Base-by-base conservation (phyloP, 345 rosid species). In the Adansonia digitata region DNA sequence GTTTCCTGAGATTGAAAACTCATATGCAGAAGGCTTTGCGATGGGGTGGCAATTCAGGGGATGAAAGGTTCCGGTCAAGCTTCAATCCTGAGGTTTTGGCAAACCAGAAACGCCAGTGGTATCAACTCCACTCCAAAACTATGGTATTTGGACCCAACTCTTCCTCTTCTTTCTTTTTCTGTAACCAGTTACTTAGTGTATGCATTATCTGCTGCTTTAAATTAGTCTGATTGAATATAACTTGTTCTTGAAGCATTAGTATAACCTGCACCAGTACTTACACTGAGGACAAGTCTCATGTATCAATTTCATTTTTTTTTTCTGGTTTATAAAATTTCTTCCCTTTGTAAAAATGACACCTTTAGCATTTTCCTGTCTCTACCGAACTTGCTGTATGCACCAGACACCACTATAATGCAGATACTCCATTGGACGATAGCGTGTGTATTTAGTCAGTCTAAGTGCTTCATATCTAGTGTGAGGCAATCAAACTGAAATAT, bases 21-120 rank as follows among this genome's bases (percentile, higher is more conserved):
- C 93, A 85, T 75, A 78, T 92, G 98, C 94, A 91, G 77, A 94
- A 83, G 84, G 98, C 94, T 42, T 94, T 89, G 97, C 85, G 87
- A 48, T 86, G 98, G 85, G 89, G 89, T 69, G 85, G 87, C 77
- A 85, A 79, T 79, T 74, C 77, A 0, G 82, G 78, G 14, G 93
- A 90, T 4, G 87, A 86, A 45, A 83, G 77, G 72, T 70, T 46
- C 61, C 71, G 71, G 12, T 82, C 86, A 45, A 86, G 80, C 78
- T 94, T 92, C 86, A 94, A 94, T 80, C 98, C 97, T 2, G 98
- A 94, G 90, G 89, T 92, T 65, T 78, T 92, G 85, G 97, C 98
- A 17, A 90, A 92, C 85, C 98, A 92, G 79, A 94, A 94, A 80
- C 91, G 98, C 55, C 94, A 88, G 91, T 94, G 98, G 98, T 92